These are phyloP conservation scores for Dothideomycetes sp. DNA, from an alignment of 2,329 filamentous ascomycete species.

Conservation along the genomic window DNA sequence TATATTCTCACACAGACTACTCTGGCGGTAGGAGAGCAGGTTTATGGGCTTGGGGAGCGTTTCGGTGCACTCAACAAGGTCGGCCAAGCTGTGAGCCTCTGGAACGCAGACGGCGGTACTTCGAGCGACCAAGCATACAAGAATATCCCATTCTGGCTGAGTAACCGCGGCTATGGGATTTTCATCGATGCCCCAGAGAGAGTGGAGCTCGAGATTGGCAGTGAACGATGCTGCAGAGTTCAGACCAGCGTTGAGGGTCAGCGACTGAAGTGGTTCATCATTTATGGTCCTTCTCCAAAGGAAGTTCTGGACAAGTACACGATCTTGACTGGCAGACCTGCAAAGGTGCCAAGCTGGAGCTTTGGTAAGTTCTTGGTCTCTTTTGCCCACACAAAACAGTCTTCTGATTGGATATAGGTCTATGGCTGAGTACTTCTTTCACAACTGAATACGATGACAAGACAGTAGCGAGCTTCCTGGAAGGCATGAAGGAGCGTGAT, in stretches of 20 bases:
- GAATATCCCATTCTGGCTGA: slow-evolving; percentile 60
- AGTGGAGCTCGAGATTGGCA: slow-evolving; percentile 63
- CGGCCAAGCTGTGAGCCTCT: slow-evolving; percentile 57
- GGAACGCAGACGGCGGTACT: slow-evolving; percentile 52
- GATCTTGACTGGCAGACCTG: slow-evolving; percentile 53
- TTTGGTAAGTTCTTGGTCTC: slow-evolving; percentile 33
- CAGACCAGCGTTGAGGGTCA: slow-evolving; percentile 61
- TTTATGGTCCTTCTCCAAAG: slow-evolving; percentile 60
- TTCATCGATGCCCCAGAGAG: slow-evolving; percentile 62
- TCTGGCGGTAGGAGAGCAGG: slow-evolving; percentile 46
- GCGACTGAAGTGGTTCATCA: slow-evolving; percentile 61
- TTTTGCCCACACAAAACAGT: background rate
- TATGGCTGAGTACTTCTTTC: slow-evolving; percentile 69
- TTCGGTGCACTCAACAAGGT: slow-evolving; percentile 70
- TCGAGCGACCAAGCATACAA: slow-evolving; percentile 63
- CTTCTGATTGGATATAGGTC: slow-evolving; percentile 21
- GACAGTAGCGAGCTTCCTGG: slow-evolving; percentile 56
- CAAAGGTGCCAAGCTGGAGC: slow-evolving; percentile 59
- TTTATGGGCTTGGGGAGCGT: slow-evolving; percentile 65
- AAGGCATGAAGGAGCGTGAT: slow-evolving; percentile 54
- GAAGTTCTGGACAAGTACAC: slow-evolving; percentile 60
- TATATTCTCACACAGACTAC: slow-evolving; percentile 36
- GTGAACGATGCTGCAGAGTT: slow-evolving; percentile 59
- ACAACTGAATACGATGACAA: slow-evolving; percentile 62
- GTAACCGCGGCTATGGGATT: slow-evolving; percentile 63